phyloP scores from a whole-genome alignment of 805 yeast genomes.

The Schwanniomyces polymorphus region DNA sequence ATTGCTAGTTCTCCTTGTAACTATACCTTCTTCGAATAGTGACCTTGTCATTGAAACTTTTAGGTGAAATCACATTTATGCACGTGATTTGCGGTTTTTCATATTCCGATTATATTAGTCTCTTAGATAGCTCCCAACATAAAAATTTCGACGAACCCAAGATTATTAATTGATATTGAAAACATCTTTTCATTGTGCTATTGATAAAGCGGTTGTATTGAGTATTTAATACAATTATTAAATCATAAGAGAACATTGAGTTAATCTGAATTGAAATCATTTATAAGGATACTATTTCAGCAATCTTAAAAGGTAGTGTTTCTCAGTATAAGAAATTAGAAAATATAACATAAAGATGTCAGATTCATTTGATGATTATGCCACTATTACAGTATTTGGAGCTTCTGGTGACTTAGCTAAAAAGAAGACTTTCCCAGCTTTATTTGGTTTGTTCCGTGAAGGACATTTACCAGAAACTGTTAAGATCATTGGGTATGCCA shows the following conservation, averaged over 20 bases:
- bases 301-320: not conserved
- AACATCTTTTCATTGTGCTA: not conserved
- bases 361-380: slow-evolving; percentile 58
- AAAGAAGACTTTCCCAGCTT: slow-evolving; percentile 90
- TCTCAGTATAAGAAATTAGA: not conserved
- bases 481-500: slow-evolving; percentile 87
- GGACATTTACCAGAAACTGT: slow-evolving; percentile 72
- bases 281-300: not conserved
- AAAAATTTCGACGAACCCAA: not conserved
- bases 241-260: not conserved
- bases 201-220: not conserved
- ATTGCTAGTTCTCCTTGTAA: not conserved
- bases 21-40: not conserved
- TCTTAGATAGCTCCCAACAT: not conserved
- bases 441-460: slow-evolving; percentile 64
- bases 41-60: not conserved
- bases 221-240: not conserved
- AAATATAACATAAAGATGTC: slow-evolving; percentile 18
- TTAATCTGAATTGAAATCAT: not conserved
- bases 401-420: slow-evolving; percentile 95
- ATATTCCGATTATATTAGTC: not conserved
- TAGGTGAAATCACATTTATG: not conserved
- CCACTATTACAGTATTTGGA: slow-evolving; percentile 81
- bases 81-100: not conserved
- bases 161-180: not conserved